Conservation (phyloP, 2,329 filamentous ascomycete species). For the Incumbomyces lentus region DNA sequence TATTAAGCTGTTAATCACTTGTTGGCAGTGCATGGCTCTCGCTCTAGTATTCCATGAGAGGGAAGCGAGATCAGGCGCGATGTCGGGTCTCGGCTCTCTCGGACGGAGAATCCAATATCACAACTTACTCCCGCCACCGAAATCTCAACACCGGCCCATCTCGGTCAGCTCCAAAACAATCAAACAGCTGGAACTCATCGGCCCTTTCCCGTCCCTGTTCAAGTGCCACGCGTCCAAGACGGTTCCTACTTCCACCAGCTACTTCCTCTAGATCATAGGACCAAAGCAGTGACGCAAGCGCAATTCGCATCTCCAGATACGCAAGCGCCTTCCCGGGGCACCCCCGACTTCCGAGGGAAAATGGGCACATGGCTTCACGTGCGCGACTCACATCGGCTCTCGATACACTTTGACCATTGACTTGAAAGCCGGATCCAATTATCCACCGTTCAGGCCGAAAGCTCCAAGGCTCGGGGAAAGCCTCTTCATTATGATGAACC, state of each 20-base stretch:
- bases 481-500: slow-evolving; percentile 25
- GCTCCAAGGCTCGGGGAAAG: slow-evolving; percentile 22
- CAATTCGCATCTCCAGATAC: slow-evolving; percentile 32
- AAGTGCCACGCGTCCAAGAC: neutral
- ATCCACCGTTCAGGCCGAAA: slow-evolving; percentile 16
- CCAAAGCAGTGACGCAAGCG: slow-evolving; percentile 30
- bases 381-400: slow-evolving; percentile 27
- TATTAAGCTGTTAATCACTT: too few species aligned
- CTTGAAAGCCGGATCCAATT: neutral
- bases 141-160: slow-evolving; percentile 9
- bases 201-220: neutral
- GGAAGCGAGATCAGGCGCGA: too few species aligned
- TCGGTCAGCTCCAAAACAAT: slow-evolving; percentile 7
- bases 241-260: neutral
- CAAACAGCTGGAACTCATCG: slow-evolving; percentile 8
- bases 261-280: slow-evolving; percentile 27
- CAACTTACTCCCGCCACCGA: neutral
- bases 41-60: too few species aligned
- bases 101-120: too few species aligned
- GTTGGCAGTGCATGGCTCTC: too few species aligned
- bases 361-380: slow-evolving; percentile 53
- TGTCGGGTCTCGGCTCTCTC: too few species aligned
- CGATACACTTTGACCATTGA: slow-evolving; percentile 37
- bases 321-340: slow-evolving; percentile 36
- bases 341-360: slow-evolving; percentile 32